Evolutionary conservation across 108 stramenopile genomes (phyloP).

Genomic region (Stephanodiscus minutulus): DNA sequence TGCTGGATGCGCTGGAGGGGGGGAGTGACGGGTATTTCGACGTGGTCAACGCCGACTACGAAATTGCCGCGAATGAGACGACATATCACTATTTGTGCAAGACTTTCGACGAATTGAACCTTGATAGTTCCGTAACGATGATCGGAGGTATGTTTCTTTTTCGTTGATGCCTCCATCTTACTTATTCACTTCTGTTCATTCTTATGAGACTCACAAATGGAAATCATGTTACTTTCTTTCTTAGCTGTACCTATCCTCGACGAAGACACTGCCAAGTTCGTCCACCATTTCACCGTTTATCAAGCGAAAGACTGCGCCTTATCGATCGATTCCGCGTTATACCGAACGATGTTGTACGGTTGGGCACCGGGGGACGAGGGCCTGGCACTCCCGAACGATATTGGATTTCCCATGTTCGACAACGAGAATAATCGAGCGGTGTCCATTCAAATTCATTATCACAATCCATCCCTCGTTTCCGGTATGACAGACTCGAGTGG

Average conservation of each 20-base stretch:
- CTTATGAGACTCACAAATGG: no score
- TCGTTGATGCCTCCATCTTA: background rate
- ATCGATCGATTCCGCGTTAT: background rate
- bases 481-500: conserved; percentile 56
- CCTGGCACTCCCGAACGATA: conserved; percentile 39
- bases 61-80: conserved; percentile 46
- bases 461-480: conserved; percentile 46
- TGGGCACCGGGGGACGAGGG: conserved; percentile 60
- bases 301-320: conserved; percentile 1
- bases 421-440: conserved; percentile 28
- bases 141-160: background rate
- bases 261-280: conserved; percentile 17
- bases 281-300: conserved; percentile 52
- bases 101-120: conserved; percentile 36
- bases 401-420: conserved; percentile 52
- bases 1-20: conserved; percentile 25
- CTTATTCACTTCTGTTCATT: background rate
- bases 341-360: conserved; percentile 20
- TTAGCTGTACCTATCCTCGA: conserved; percentile 13
- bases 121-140: conserved; percentile 16
- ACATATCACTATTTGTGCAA: conserved; percentile 53
- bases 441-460: conserved; percentile 46
- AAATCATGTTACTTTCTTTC: background rate
- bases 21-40: conserved; percentile 44
- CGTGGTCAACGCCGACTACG: conserved; percentile 26